Base-by-base conservation (phyloP, 345 rosid genomes). In the Garcia nutans region DNA sequence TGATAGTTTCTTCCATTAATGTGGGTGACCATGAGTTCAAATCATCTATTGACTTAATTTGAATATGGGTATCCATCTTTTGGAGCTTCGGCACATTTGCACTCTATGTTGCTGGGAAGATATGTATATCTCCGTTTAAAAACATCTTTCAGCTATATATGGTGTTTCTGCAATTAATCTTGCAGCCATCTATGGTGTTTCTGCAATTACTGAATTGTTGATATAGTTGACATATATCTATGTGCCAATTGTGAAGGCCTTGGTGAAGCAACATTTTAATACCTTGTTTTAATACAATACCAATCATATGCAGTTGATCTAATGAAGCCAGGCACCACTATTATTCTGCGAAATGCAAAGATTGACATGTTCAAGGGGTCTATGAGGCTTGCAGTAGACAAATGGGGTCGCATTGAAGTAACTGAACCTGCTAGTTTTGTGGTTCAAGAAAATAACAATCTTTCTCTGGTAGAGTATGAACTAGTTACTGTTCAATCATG, bases 341-440 rank as follows among this genome's bases (percentile, higher is more conserved):
- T 95, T 63, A 91, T 89, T 47, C 81, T 95, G 68, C 91, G 97
- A 0, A 95, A 95, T 77, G 95, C 99, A 1, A 95, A 92, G 92
- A 91, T 95, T 59, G 97, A 90, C 79, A 93, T 95, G 99, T 95
- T 95, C 87, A 95, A 95, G 84, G 87, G 97, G n/a, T 86, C 96
- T 12, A 95, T 95, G 99, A 90, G 99, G 93, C 88, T 95, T 41
- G 94, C 96, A 0, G 99, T 95, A 52, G 99, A 95, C 84, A 93
- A 95, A 76, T 93, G 99, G 99, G 99, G 99, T 22, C 97, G 87
- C 16, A 81, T 95, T 0, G 96, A 95, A 85, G 93, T 84, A 20
- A 83, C 93, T 0, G 99, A 93, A 65, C 89, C 97, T 0, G 94
- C 93, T 0, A 65, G 80, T 42, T 91, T 92, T 55, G 80, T 56